A percentile compares a stretch with the other conserved stretches of the same genome.
These are phyloP conservation scores for Phaffomyces antillensis DNA, from an alignment of 805 yeast species.

Conservation along the genomic window DNA sequence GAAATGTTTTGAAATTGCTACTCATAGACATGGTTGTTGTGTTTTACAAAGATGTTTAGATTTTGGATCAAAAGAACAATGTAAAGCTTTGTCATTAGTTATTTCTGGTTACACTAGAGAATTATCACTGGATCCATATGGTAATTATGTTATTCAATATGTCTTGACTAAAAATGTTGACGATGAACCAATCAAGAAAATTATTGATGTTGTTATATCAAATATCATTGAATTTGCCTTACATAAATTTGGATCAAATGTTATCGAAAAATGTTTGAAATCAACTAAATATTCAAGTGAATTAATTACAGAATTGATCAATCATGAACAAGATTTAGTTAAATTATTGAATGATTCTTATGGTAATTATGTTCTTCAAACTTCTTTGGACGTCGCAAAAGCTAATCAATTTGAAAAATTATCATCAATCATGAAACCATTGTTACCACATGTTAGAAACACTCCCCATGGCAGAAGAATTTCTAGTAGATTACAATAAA, in stretches of 20 bases:
- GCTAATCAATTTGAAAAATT: constrained; percentile 45
- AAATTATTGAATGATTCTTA: constrained; percentile 79
- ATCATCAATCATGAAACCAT: constrained; percentile 59
- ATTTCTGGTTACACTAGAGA: constrained; percentile 64
- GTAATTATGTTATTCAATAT: constrained; percentile 94
- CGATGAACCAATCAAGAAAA: constrained; percentile 24
- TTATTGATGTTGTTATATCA: constrained; percentile 28
- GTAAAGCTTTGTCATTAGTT: constrained; percentile 54
- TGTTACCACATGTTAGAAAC: constrained; percentile 69
- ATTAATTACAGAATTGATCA: constrained; percentile 44
- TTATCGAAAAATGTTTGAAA: constrained; percentile 79
- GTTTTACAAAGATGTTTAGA: constrained; percentile 93
- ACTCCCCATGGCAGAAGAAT: constrained; percentile 97
- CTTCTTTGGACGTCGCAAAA: constrained; percentile 62
- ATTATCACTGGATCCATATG: constrained; percentile 86
- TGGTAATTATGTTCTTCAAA: constrained; percentile 93
- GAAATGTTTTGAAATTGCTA: constrained; percentile 75
- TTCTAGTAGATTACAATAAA: constrained; percentile 49
- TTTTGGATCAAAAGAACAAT: constrained; percentile 69
- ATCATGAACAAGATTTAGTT: constrained; percentile 27
- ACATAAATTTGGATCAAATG: constrained; percentile 92
- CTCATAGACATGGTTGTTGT: constrained; percentile 97
- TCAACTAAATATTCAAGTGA: constrained; percentile 37
- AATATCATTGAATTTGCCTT: constrained; percentile 48
- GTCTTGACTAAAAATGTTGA: constrained; percentile 47